Percentiles rank a stretch among this genome's conserved stretches.
These are phyloP conservation scores for Solanum neorickii DNA, from an alignment of 257 asterid genomes.

Conservation along the genomic window DNA sequence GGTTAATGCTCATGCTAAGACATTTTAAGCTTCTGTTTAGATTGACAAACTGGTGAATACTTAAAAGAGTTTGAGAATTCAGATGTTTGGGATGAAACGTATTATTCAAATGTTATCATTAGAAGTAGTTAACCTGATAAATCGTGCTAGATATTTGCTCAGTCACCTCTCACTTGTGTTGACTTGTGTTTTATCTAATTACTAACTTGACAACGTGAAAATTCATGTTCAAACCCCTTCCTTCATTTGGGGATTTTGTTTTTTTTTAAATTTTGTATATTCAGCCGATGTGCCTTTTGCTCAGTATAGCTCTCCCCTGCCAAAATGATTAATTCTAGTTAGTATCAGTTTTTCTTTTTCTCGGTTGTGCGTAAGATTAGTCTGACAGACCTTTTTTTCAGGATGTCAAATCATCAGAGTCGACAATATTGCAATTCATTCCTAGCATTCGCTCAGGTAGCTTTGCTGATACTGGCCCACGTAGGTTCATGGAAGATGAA, in stretches of 20 bases:
- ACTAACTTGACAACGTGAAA: background rate
- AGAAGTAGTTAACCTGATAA: background rate
- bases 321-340: background rate
- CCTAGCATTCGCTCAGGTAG: conserved; percentile 71
- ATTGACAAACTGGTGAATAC: background rate
- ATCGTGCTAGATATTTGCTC: background rate
- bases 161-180: background rate
- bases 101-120: background rate
- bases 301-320: background rate
- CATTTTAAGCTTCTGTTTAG: background rate
- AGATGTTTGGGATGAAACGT: background rate
- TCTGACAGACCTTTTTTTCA: background rate
- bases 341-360: background rate
- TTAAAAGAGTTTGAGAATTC: background rate
- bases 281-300: background rate
- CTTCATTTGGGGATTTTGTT: background rate
- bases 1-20: background rate
- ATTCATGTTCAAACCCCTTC: background rate
- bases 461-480: conserved; percentile 66
- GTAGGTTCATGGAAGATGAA: conserved; percentile 80
- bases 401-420: conserved; percentile 41
- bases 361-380: background rate
- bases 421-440: conserved; percentile 17
- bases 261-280: background rate
- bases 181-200: background rate